Evolutionary conservation across 257 asterid genomes (phyloP).

Genomic region (Osmanthus fragrans): DNA sequence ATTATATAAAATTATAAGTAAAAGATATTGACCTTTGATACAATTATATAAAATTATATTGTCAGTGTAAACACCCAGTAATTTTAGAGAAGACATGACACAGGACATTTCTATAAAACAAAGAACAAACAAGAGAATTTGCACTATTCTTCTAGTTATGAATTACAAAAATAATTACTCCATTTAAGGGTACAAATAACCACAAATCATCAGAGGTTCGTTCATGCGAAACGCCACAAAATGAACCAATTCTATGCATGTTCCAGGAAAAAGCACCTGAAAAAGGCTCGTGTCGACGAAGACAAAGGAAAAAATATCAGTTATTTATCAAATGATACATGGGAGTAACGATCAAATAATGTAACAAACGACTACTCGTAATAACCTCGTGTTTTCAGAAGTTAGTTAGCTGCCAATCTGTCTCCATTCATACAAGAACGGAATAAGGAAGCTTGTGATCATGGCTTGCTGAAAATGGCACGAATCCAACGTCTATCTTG

Average conservation of each 20-base stretch:
- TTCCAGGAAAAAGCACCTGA: neutral
- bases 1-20: no score
- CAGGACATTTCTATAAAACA: neutral
- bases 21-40: no score
- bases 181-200: neutral
- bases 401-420: constrained; percentile 3
- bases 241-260: neutral
- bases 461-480: constrained; percentile 53
- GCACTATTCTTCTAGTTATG: neutral
- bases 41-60: no score
- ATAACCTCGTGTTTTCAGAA: neutral
- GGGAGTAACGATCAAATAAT: neutral
- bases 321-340: neutral
- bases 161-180: no score
- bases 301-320: neutral
- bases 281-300: neutral
- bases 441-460: constrained; percentile 23
- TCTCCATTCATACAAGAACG: neutral
- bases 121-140: neutral
- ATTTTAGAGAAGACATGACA: no score
- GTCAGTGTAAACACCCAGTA: no score
- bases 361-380: neutral
- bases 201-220: neutral
- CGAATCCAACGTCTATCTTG: constrained; percentile 75
- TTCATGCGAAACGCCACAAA: neutral